Conservation (phyloP, 768 basidiomycete genomes). For the Megacollybia marginata region DNA sequence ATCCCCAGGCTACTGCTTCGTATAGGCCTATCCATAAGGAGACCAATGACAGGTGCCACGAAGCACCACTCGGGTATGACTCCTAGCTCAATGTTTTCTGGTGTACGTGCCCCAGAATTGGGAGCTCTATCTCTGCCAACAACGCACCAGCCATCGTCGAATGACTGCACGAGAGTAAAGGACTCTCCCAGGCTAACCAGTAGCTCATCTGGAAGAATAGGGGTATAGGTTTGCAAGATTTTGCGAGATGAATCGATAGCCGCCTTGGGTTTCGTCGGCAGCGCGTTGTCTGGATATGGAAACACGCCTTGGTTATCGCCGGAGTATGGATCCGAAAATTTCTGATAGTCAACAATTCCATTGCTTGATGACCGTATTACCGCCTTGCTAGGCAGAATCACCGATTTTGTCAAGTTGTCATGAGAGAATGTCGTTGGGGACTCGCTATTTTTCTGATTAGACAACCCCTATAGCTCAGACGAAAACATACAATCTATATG, state of each 20-base stretch:
- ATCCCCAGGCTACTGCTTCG: constrained; percentile 59
- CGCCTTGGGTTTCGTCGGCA: constrained; percentile 24
- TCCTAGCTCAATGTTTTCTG: constrained; percentile 53
- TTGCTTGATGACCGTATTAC: not conserved
- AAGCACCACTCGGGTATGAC: constrained; percentile 77
- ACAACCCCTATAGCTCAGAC: no score
- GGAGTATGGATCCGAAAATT: constrained; percentile 23
- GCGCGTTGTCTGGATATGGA: constrained; percentile 30
- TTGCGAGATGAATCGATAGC: constrained; percentile 36
- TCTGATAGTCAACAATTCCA: constrained; percentile 1
- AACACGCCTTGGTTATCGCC: constrained; percentile 24
- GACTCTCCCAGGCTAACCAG: constrained; percentile 50
- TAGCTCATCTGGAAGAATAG: constrained; percentile 72
- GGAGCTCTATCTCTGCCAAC: constrained; percentile 51
- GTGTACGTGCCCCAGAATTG: constrained; percentile 8
- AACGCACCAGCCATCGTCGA: constrained; percentile 78
- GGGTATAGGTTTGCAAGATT: constrained; percentile 54
- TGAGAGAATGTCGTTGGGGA: constrained; percentile 31
- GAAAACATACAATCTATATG: no score
- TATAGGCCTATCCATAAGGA: constrained; percentile 55
- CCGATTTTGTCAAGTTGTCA: constrained; percentile 20
- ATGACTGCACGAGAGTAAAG: constrained; percentile 55
- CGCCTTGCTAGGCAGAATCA: constrained; percentile 1
- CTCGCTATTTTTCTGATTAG: no score
- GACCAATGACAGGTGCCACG: constrained; percentile 51